Conservation (phyloP, 208 protist species). For the Borovskyia barvae region DNA sequence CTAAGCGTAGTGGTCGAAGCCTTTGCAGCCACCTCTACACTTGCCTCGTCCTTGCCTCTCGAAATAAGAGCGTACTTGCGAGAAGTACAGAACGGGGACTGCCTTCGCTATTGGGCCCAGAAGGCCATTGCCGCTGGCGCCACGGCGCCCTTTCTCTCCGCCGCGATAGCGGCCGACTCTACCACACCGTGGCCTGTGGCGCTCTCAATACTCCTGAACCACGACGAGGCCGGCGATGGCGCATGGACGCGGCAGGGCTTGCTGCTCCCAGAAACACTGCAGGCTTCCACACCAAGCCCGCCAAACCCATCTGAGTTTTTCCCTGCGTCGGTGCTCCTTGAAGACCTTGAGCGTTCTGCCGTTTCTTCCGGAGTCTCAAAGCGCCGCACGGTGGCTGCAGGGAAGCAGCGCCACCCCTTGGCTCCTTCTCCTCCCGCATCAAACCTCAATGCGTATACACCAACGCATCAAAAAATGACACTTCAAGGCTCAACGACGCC, state of each 20-base stretch:
- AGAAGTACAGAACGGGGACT: constrained; percentile 2
- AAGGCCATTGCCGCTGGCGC: constrained; percentile 6
- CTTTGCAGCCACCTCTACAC: neutral
- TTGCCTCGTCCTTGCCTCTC: neutral
- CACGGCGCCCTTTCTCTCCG: constrained; percentile 18
- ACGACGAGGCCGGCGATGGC: neutral
- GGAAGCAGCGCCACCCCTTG: no score
- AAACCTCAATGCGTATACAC: no score
- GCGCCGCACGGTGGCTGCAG: no score
- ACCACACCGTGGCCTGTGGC: neutral
- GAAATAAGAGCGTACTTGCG: constrained; percentile 21
- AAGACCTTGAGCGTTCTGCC: no score
- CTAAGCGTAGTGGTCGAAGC: constrained; percentile 12
- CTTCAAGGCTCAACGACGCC: no score
- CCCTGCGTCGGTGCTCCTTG: no score
- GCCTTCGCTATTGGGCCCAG: constrained; percentile 10
- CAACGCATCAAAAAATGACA: no score
- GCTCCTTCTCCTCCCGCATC: no score
- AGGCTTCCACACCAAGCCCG: no score
- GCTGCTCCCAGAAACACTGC: no score
- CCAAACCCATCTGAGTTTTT: no score
- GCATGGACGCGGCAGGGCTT: constrained; percentile 4
- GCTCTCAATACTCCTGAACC: neutral
- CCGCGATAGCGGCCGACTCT: constrained; percentile 6
- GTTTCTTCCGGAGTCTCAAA: no score